Percentiles rank a stretch among this genome's conserved stretches.
Evolutionary conservation across 2,329 filamentous ascomycete genomes (phyloP).

Genomic region (Diplodia sapinea): DNA sequence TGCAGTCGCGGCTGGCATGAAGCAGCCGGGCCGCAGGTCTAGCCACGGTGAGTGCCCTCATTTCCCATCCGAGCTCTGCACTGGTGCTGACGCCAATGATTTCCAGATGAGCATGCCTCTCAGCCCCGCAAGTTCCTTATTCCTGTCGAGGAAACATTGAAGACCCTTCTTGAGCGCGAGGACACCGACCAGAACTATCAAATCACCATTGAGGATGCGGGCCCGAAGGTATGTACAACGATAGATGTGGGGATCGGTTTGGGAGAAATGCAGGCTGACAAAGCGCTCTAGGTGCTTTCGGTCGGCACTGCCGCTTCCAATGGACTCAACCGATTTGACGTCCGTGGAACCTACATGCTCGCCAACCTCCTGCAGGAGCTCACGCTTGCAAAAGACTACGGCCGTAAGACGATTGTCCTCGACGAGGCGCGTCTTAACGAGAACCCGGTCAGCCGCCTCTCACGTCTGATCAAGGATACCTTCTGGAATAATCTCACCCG

Average conservation of each 20-base stretch:
- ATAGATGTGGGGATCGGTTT: neutral
- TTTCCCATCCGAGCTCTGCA: neutral
- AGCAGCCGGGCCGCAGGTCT: conserved; percentile 43
- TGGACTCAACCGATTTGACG: conserved; percentile 84
- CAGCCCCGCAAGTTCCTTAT: conserved; percentile 81
- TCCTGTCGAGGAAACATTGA: conserved; percentile 81
- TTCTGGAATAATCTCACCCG: conserved; percentile 94
- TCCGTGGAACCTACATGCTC: conserved; percentile 95
- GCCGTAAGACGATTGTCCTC: conserved; percentile 85
- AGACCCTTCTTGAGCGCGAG: conserved; percentile 80
- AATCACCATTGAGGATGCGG: conserved; percentile 95
- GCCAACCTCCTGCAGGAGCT: conserved; percentile 96
- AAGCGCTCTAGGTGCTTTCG: conserved; percentile 67
- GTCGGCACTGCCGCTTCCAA: conserved; percentile 85
- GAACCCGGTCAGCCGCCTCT: conserved; percentile 88
- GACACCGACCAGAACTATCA: conserved; percentile 92
- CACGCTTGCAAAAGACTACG: conserved; percentile 87
- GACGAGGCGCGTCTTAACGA: conserved; percentile 92
- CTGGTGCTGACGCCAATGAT: neutral
- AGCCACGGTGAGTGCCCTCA: conserved; percentile 42
- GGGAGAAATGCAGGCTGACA: conserved; percentile 7
- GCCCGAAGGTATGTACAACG: conserved; percentile 72
- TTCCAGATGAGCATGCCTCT: conserved; percentile 73
- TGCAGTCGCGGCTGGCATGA: conserved; percentile 37
- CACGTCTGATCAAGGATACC: conserved; percentile 82